Percentiles rank a stretch among this genome's conserved stretches.
Conservation (phyloP, 192 early-diverging fungal species). For the Mortierella alpina region DNA sequence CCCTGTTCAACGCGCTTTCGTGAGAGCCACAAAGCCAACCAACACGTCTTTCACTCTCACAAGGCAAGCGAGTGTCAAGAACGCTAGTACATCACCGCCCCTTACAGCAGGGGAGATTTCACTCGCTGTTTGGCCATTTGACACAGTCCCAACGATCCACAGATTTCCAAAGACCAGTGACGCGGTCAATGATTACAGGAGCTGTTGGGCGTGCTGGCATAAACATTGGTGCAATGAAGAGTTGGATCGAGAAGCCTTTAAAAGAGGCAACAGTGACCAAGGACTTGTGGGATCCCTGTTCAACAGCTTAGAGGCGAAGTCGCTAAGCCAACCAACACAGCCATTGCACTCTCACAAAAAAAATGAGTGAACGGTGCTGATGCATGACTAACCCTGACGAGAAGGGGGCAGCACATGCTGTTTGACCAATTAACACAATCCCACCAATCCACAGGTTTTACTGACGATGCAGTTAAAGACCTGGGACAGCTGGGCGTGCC, state of each 20-base stretch:
- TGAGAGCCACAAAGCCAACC: constrained; percentile 38
- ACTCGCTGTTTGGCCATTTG: constrained; percentile 37
- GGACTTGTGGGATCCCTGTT: constrained; percentile 34
- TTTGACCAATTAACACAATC: constrained; percentile 43
- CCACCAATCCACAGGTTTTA: constrained; percentile 18
- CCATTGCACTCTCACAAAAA: constrained; percentile 33
- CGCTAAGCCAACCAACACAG: constrained; percentile 37
- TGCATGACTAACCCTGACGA: constrained; percentile 15
- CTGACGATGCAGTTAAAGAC: too few relatives aligned
- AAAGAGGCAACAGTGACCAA: constrained; percentile 36
- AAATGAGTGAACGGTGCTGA: constrained; percentile 31
- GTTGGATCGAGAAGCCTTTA: constrained; percentile 17
- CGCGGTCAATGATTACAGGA: constrained; percentile 8
- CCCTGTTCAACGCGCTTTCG: constrained; percentile 34
- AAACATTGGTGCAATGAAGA: background rate
- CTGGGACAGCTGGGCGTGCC: constrained; percentile 20
- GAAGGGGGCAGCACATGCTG: constrained; percentile 8
- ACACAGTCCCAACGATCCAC: constrained; percentile 37
- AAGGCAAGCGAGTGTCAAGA: constrained; percentile 35
- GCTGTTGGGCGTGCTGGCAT: constrained; percentile 25
- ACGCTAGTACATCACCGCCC: constrained; percentile 37
- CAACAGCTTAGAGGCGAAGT: constrained; percentile 23
- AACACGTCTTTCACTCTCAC: constrained; percentile 43
- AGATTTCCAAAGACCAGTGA: constrained; percentile 20
- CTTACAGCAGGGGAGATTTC: constrained; percentile 17